Percentiles rank a stretch among this genome's conserved stretches.
phyloP scores from a whole-genome alignment of 2,329 filamentous ascomycete species.

The Fusarium sambucinum region DNA sequence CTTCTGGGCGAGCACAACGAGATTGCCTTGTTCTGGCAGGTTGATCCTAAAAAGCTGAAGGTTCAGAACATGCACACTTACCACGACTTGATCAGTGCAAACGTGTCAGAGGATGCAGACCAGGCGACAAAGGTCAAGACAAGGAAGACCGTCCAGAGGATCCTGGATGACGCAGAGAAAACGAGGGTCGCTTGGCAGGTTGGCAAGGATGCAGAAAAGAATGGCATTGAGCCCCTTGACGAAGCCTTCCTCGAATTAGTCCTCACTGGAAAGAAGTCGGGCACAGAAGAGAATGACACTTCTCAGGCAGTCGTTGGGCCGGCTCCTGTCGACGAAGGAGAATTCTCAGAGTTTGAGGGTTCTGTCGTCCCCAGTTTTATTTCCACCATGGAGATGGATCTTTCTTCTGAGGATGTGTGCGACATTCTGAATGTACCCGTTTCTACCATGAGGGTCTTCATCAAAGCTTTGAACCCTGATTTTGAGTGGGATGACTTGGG shows the following conservation, averaged over 20 bases:
- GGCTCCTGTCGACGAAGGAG: accelerated
- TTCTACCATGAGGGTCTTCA: neutral
- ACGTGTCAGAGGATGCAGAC: neutral
- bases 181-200: constrained; percentile 15
- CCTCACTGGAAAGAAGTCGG: neutral
- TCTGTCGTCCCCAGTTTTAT: constrained; percentile 7
- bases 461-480: constrained; percentile 3
- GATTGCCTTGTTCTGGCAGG: constrained; percentile 7
- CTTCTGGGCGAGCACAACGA: neutral
- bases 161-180: constrained; percentile 21
- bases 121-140: neutral
- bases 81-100: neutral
- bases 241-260: constrained; percentile 7
- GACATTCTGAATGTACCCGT: constrained; percentile 1
- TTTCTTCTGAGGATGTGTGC: constrained; percentile 8
- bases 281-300: accelerated
- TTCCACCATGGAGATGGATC: neutral
- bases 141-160: neutral
- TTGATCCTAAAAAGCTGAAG: constrained; percentile 1
- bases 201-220: neutral
- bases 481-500: constrained; percentile 17
- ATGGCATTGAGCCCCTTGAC: constrained; percentile 6
- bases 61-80: constrained; percentile 16
- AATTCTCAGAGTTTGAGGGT: neutral
- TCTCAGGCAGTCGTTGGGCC: neutral